phyloP scores from a whole-genome alignment of 495 filamentous ascomycete genomes.

The Penicillium silybi region DNA sequence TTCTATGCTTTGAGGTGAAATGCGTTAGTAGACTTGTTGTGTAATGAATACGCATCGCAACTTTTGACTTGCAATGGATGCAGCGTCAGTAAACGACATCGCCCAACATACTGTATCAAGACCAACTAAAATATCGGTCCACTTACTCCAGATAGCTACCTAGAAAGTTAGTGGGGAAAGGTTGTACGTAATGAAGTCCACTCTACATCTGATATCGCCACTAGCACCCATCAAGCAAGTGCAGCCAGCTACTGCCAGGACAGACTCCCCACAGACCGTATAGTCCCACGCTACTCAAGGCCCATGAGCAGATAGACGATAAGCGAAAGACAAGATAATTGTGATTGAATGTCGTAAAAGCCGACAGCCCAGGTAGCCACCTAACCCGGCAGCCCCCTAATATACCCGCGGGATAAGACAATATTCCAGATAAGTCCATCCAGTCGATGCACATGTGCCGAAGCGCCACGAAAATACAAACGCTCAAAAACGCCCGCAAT shows the following conservation, averaged over 20 bases:
- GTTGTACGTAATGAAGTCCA: background rate
- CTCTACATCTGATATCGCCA: background rate
- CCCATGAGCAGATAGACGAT: background rate
- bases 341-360: background rate
- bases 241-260: background rate
- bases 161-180: background rate
- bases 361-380: background rate
- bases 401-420: too few relatives aligned
- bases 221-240: background rate
- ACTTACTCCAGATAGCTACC: background rate
- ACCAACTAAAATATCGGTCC: too few relatives aligned
- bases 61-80: too few relatives aligned
- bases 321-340: background rate
- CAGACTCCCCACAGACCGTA: background rate
- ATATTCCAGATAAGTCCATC: too few relatives aligned
- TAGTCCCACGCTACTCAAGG: background rate
- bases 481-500: background rate
- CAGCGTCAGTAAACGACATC: too few relatives aligned
- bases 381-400: background rate
- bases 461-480: too few relatives aligned
- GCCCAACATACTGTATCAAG: too few relatives aligned
- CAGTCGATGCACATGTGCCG: too few relatives aligned
- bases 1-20: too few relatives aligned
- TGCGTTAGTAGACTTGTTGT: background rate
- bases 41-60: too few relatives aligned